phyloP scores from a whole-genome alignment of 2,329 filamentous ascomycete genomes.

The Neurospora sp. region DNA sequence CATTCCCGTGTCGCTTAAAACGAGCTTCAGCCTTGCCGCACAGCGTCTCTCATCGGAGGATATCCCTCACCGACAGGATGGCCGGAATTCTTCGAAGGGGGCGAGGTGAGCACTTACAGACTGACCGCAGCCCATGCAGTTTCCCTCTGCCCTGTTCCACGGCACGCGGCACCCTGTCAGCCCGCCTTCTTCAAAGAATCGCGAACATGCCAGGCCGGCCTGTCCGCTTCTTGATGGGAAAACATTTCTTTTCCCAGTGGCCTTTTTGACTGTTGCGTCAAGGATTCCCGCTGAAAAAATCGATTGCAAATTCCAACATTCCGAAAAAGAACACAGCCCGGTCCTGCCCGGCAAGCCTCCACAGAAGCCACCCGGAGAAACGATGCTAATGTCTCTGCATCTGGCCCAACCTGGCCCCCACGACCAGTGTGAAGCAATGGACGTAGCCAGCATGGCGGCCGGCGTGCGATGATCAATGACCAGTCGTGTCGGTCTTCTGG shows the following conservation, averaged over 20 bases:
- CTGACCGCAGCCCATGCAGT: neutral
- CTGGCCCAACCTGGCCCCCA: neutral
- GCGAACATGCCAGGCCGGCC: neutral
- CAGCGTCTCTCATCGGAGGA: neutral
- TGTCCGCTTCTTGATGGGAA: neutral
- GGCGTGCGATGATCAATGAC: neutral
- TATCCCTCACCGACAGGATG: neutral
- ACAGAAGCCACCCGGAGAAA: neutral
- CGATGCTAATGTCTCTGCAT: neutral
- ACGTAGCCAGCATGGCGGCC: neutral
- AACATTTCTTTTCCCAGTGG: neutral
- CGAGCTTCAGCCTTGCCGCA: neutral
- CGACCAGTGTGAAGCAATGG: neutral
- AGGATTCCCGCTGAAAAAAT: neutral
- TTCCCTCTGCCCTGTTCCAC: neutral
- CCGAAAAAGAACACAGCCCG: neutral
- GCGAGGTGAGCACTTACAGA: neutral
- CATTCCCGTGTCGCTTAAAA: neutral
- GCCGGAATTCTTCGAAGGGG: neutral
- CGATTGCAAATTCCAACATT: neutral
- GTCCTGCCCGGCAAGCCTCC: neutral
- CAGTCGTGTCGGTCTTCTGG: neutral
- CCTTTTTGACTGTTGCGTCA: neutral
- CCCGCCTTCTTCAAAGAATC: neutral
- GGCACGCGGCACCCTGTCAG: neutral